phyloP scores from a whole-genome alignment of 441 rosid genomes.

The Croton laevigatus region DNA sequence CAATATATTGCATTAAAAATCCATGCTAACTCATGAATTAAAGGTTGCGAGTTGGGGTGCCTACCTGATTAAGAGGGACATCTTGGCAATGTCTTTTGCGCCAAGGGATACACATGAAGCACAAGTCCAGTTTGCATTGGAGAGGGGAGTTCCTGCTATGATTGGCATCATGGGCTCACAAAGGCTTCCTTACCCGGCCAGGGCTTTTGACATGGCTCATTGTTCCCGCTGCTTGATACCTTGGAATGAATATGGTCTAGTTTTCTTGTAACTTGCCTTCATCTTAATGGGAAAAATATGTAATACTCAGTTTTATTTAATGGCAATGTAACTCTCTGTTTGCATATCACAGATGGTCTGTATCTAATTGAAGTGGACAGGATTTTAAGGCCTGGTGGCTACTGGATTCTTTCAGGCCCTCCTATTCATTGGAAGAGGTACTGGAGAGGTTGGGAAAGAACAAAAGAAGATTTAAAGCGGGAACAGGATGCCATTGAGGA shows the following conservation, averaged over 20 bases:
- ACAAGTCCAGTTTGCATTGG: constrained; percentile 94
- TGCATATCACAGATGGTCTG: constrained; percentile 57
- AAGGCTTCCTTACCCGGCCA: constrained; percentile 89
- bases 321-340: background rate
- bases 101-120: constrained; percentile 98
- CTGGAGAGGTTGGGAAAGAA: constrained; percentile 97
- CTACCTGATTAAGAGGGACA: constrained; percentile 77
- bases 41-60: constrained; percentile 99
- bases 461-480: constrained; percentile 66
- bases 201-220: constrained; percentile 95
- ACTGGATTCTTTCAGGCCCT: constrained; percentile 95
- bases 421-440: constrained; percentile 80
- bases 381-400: constrained; percentile 84
- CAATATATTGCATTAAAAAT: background rate
- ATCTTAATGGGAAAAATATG: no score
- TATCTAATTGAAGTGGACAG: constrained; percentile 87
- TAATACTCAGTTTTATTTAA: no score
- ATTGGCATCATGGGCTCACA: constrained; percentile 79
- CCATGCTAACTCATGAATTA: background rate
- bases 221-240: constrained; percentile 97
- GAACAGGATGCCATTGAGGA: constrained; percentile 87
- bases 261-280: background rate
- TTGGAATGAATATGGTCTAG: constrained; percentile 62
- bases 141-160: constrained; percentile 96
- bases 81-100: constrained; percentile 80